Conservation (phyloP, 1,284 basidiomycete species). For the Polyporus tsugae region DNA sequence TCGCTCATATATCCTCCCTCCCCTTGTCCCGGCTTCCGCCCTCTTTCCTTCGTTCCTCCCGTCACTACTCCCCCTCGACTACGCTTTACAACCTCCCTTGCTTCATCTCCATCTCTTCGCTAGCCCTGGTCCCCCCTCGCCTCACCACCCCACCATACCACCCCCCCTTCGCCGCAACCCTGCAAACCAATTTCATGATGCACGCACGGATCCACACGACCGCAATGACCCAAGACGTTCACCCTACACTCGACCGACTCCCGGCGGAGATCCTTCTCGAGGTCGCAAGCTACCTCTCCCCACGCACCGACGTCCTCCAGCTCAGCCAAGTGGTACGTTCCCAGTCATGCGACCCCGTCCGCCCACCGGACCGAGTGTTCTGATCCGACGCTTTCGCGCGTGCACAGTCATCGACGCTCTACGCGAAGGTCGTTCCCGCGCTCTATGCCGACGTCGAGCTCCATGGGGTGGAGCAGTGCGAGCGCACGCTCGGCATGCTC, state of each 20-base stretch:
- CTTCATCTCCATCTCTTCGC: background rate
- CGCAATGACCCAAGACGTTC: background rate
- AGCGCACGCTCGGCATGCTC: constrained; percentile 70
- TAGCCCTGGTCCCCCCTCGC: background rate
- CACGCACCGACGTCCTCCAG: constrained; percentile 60
- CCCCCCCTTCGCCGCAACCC: background rate
- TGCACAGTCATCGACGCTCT: constrained; percentile 53
- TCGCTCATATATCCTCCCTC: constrained; percentile 8
- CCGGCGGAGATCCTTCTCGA: constrained; percentile 73
- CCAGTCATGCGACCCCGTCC: constrained; percentile 27
- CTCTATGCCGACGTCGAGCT: constrained; percentile 67
- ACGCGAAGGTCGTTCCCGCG: constrained; percentile 58
- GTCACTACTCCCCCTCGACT: background rate
- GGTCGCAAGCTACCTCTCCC: constrained; percentile 61
- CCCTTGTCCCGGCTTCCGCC: background rate
- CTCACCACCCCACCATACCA: background rate
- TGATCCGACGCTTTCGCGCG: background rate
- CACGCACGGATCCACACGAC: background rate
- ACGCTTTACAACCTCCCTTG: background rate
- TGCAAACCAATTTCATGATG: background rate
- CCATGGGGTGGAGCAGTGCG: constrained; percentile 62
- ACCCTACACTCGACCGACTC: constrained; percentile 35
- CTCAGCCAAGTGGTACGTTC: constrained; percentile 62
- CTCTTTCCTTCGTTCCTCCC: constrained; percentile 8
- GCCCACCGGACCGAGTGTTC: background rate